A percentile compares a stretch with the other conserved stretches of the same genome.
Evolutionary conservation across 2,329 filamentous ascomycete genomes (phyloP).

Genomic region (Fusarium sterilihyphosum): DNA sequence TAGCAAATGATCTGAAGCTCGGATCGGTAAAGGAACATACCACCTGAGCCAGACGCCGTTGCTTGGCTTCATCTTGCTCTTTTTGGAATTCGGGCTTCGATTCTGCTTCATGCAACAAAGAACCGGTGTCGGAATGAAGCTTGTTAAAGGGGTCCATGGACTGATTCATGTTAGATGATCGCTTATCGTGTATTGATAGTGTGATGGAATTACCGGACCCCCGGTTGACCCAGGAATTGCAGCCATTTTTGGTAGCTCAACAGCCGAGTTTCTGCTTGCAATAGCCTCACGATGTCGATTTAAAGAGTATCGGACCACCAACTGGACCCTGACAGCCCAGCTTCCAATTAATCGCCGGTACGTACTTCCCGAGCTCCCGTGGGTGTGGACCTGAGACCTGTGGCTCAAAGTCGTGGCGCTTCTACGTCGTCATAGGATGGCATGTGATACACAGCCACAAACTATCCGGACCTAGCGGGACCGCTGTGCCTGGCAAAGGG

Average conservation of each 20-base stretch:
- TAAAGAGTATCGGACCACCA: conserved; percentile 31
- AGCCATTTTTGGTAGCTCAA: conserved; percentile 46
- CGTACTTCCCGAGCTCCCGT: conserved; percentile 23
- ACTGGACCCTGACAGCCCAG: conserved; percentile 29
- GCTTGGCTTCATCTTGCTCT: conserved; percentile 52
- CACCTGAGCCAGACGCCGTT: conserved; percentile 52
- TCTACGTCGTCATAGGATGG: conserved; percentile 20
- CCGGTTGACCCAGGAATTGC: conserved; percentile 45
- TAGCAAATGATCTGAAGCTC: conserved; percentile 6
- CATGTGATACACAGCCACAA: conserved; percentile 38
- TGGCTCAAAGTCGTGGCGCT: conserved; percentile 12
- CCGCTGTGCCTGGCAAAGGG: conserved; percentile 13
- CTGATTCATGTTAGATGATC: conserved; percentile 44
- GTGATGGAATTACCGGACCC: conserved; percentile 43
- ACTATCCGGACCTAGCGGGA: conserved; percentile 25
- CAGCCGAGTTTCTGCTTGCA: conserved; percentile 29
- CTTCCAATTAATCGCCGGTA: conserved; percentile 23
- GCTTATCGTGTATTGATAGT: not conserved
- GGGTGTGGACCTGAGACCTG: not conserved
- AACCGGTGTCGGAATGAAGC: conserved; percentile 51
- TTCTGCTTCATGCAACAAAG: conserved; percentile 52
- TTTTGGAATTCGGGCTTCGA: conserved; percentile 49
- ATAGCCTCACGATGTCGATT: conserved; percentile 33
- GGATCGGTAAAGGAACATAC: conserved; percentile 36
- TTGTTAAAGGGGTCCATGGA: conserved; percentile 52